Evolutionary conservation across 768 basidiomycete genomes (phyloP).

Genomic region (Chalciporus chontae): DNA sequence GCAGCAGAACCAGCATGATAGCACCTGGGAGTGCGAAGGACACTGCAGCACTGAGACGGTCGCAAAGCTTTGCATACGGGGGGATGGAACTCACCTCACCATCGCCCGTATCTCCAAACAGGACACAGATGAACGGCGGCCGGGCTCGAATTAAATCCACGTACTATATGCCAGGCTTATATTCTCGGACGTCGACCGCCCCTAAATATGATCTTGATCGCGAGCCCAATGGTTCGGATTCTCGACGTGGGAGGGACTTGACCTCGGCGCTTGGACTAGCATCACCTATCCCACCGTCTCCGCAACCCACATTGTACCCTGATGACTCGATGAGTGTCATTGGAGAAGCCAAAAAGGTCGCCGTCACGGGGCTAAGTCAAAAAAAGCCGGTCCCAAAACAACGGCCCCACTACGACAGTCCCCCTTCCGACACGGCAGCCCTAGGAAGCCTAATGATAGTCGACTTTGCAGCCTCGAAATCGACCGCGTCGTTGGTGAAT

Average conservation of each 20-base stretch:
- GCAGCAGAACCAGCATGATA: slow-evolving; percentile 23
- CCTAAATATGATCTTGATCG: slow-evolving; percentile 36
- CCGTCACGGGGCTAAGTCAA: slow-evolving; percentile 25
- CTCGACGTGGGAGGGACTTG: slow-evolving; percentile 41
- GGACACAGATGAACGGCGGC: slow-evolving; percentile 39
- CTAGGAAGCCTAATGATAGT: slow-evolving; percentile 61
- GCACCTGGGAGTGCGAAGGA: slow-evolving; percentile 20
- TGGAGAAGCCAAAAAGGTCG: slow-evolving; percentile 33
- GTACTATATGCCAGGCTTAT: slow-evolving; percentile 54
- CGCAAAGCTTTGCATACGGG: slow-evolving; percentile 48
- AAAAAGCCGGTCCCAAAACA: slow-evolving; percentile 34
- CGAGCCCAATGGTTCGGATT: slow-evolving; percentile 37
- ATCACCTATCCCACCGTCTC: slow-evolving; percentile 42
- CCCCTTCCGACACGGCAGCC: slow-evolving; percentile 40
- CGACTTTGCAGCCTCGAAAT: slow-evolving; percentile 46
- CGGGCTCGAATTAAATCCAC: slow-evolving; percentile 68
- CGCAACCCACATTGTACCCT: slow-evolving; percentile 63
- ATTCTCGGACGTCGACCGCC: slow-evolving; percentile 52
- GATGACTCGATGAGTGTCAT: slow-evolving; percentile 70
- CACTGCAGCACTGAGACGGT: slow-evolving; percentile 22
- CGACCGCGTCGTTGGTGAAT: slow-evolving; percentile 31
- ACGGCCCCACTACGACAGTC: slow-evolving; percentile 18
- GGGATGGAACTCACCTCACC: slow-evolving; percentile 51
- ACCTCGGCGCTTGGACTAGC: slow-evolving; percentile 37
- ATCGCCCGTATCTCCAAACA: slow-evolving; percentile 20